A percentile compares a stretch with the other conserved stretches of the same genome.
These are phyloP conservation scores for Cymbopogon citratus DNA, from an alignment of 176 grass and related monocot genomes.

Conservation along the genomic window DNA sequence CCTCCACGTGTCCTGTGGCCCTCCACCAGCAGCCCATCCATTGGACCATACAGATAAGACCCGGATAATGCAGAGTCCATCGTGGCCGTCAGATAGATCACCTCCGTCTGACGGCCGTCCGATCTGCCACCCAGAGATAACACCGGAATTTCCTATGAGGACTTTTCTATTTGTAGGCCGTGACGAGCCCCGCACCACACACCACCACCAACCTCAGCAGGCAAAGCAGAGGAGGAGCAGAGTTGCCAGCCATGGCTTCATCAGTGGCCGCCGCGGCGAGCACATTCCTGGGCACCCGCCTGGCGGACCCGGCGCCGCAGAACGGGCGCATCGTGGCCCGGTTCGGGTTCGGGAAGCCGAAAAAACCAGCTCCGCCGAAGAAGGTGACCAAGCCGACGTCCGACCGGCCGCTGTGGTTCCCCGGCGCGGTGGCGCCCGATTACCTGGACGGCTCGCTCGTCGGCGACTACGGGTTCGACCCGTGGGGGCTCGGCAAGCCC, in stretches of 20 bases:
- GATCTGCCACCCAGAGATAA: slow-evolving; percentile 61
- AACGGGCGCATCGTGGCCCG: slow-evolving; percentile 62
- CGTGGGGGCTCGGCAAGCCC: slow-evolving; percentile 81
- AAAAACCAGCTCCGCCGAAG: slow-evolving; percentile 37
- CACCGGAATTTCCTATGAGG: slow-evolving; percentile 41
- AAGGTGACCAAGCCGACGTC: slow-evolving; percentile 29
- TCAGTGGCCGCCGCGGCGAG: slow-evolving; percentile 72
- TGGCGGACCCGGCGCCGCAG: slow-evolving; percentile 42
- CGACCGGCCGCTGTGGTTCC: slow-evolving; percentile 90
- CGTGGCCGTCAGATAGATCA: slow-evolving; percentile 80
- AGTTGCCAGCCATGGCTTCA: slow-evolving; percentile 48
- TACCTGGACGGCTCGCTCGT: slow-evolving; percentile 83
- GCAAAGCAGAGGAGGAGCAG: neutral
- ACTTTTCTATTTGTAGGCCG: slow-evolving; percentile 39
- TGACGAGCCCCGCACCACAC: slow-evolving; percentile 24
- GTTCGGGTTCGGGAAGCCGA: slow-evolving; percentile 49
- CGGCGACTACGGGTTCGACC: slow-evolving; percentile 97
- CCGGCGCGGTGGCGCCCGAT: slow-evolving; percentile 65
- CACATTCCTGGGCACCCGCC: slow-evolving; percentile 78
- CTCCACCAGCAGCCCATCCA: slow-evolving; percentile 21
- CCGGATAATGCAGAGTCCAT: slow-evolving; percentile 62
- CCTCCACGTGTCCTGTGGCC: slow-evolving; percentile 43
- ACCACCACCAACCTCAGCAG: neutral
- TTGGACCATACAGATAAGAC: slow-evolving; percentile 53
- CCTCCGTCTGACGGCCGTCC: slow-evolving; percentile 9